These are phyloP conservation scores for Delonix regia DNA, from an alignment of 306 rosid genomes.

Conservation along the genomic window DNA sequence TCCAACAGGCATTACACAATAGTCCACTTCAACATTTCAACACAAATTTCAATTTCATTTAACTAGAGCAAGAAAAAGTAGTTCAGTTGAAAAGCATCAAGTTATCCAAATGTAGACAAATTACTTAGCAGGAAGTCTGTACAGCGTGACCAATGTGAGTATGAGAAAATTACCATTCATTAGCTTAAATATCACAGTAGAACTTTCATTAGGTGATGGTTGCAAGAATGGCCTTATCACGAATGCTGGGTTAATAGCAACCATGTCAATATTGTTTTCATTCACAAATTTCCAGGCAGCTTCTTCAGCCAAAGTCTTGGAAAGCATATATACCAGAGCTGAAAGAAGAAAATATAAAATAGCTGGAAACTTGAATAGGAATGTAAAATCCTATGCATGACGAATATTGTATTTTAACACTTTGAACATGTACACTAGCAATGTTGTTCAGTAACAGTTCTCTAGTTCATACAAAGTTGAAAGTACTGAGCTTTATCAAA, in stretches of 20 bases:
- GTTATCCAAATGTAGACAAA: neutral
- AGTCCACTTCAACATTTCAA: slow-evolving; percentile 9
- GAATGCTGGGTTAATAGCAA: slow-evolving; percentile 69
- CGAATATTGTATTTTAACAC: neutral
- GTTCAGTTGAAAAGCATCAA: neutral
- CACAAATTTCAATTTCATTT: neutral
- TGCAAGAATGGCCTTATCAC: slow-evolving; percentile 84
- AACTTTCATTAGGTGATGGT: slow-evolving; percentile 70
- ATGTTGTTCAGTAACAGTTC: neutral
- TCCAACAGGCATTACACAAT: too few species aligned
- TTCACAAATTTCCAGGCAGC: slow-evolving; percentile 86
- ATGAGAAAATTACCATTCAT: slow-evolving; percentile 56
- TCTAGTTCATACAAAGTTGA: neutral
- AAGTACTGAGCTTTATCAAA: slow-evolving; percentile 5
- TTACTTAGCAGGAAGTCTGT: neutral
- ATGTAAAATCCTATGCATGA: neutral
- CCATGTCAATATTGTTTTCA: slow-evolving; percentile 78
- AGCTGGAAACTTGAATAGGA: slow-evolving; percentile 10
- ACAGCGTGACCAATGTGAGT: neutral
- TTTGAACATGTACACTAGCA: slow-evolving; percentile 9
- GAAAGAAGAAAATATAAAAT: slow-evolving; percentile 25
- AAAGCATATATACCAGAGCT: slow-evolving; percentile 78
- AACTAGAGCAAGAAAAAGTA: neutral
- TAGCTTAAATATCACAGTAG: slow-evolving; percentile 50
- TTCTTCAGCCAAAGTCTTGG: slow-evolving; percentile 89